Percentiles rank a stretch among this genome's conserved stretches.
Evolutionary conservation across 2,329 filamentous ascomycete species (phyloP).

Genomic region (Domatiomyces catenatus): DNA sequence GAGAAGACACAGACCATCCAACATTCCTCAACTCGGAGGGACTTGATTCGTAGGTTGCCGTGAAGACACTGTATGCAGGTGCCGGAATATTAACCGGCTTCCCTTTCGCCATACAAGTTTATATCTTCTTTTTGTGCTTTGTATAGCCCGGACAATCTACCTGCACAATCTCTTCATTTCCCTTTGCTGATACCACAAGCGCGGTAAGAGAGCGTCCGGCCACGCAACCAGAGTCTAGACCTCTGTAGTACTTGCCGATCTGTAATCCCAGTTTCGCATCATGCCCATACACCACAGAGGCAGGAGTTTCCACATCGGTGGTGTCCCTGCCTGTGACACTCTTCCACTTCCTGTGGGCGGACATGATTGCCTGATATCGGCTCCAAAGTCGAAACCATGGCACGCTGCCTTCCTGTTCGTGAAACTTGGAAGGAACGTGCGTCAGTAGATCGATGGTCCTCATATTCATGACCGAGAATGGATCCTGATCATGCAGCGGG

Average conservation of each 20-base stretch:
- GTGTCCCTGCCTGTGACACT: conserved; percentile 18
- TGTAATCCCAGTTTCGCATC: conserved; percentile 59
- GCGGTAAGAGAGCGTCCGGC: conserved; percentile 62
- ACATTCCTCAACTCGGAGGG: neutral
- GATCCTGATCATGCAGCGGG: conserved; percentile 53
- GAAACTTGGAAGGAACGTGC: conserved; percentile 36
- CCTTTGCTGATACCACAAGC: conserved; percentile 51
- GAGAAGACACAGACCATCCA: neutral
- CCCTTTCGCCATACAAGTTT: neutral
- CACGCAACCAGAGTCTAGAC: conserved; percentile 72
- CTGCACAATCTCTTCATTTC: conserved; percentile 27
- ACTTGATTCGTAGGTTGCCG: neutral
- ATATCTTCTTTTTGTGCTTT: neutral
- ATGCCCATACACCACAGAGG: conserved; percentile 64
- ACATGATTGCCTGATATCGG: conserved; percentile 26
- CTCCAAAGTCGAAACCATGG: conserved; percentile 54
- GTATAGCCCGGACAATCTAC: conserved; percentile 26
- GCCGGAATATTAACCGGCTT: too few species aligned
- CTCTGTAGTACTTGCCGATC: conserved; percentile 57
- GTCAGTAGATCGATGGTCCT: conserved; percentile 54
- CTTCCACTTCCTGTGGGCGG: conserved; percentile 3
- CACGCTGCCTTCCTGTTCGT: conserved; percentile 35
- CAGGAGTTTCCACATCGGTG: conserved; percentile 31
- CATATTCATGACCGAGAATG: conserved; percentile 84
- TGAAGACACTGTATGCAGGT: too few species aligned